Conservation (phyloP, 495 filamentous ascomycete species). For the Copromyces sp. region DNA sequence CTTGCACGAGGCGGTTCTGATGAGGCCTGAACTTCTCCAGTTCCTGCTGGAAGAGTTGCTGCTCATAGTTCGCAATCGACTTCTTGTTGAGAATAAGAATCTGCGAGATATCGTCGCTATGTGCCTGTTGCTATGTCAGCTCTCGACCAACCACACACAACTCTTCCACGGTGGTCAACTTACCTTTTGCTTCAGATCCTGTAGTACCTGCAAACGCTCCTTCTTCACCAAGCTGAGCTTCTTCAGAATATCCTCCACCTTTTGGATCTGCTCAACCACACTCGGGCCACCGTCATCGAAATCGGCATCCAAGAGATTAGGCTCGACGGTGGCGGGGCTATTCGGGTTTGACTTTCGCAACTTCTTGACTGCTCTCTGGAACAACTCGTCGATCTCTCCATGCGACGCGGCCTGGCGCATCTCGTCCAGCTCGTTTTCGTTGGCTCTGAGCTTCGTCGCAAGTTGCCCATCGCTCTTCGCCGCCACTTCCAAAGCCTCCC, state of each 20-base stretch:
- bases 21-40: constrained; percentile 94
- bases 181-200: constrained; percentile 96
- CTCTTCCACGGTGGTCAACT: constrained; percentile 4
- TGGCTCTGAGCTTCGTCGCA: constrained; percentile 69
- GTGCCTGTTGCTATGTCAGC: constrained; percentile 48
- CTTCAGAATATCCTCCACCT: constrained; percentile 84
- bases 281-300: constrained; percentile 69
- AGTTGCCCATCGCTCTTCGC: constrained; percentile 80
- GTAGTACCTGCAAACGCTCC: constrained; percentile 82
- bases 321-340: constrained; percentile 56
- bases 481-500: constrained; percentile 81
- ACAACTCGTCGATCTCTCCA: constrained; percentile 81
- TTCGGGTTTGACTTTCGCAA: constrained; percentile 43
- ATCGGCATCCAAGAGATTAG: constrained; percentile 80
- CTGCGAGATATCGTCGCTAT: constrained; percentile 93
- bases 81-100: constrained; percentile 97
- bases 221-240: constrained; percentile 85
- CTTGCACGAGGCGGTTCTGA: constrained; percentile 81
- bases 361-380: constrained; percentile 67
- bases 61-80: constrained; percentile 78
- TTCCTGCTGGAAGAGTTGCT: constrained; percentile 82
- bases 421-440: constrained; percentile 83
- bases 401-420: constrained; percentile 85
- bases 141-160: background rate
- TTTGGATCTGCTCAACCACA: constrained; percentile 80